Conservation (phyloP, 768 basidiomycete genomes). For the Tulasnella sp. region DNA sequence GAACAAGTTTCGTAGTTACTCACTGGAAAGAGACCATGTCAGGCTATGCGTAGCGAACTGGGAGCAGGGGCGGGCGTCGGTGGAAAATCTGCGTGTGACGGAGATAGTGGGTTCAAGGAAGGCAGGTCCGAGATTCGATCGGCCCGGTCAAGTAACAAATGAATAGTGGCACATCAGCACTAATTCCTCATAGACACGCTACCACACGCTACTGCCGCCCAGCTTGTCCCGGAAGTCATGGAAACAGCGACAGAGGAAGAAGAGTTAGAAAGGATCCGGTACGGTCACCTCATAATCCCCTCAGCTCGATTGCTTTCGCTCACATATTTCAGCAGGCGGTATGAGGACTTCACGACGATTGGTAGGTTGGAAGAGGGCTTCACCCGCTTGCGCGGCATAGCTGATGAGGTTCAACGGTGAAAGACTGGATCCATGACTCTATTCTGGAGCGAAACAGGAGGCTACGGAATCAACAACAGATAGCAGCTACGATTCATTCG, state of each 20-base stretch:
- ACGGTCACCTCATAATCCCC: constrained; percentile 17
- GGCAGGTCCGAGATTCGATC: background rate
- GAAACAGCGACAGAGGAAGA: constrained; percentile 34
- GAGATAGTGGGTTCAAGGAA: too few species aligned
- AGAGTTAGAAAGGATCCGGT: constrained; percentile 60
- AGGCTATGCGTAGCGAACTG: constrained; percentile 22
- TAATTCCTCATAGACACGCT: background rate
- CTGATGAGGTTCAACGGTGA: constrained; percentile 9
- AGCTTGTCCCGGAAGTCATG: background rate
- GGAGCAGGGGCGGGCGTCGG: background rate
- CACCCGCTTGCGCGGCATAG: constrained; percentile 18
- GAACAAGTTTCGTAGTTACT: constrained; percentile 26
- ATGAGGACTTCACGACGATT: constrained; percentile 92
- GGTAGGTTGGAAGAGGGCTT: constrained; percentile 38
- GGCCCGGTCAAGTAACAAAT: background rate
- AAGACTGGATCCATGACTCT: constrained; percentile 97
- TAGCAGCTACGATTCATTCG: constrained; percentile 35
- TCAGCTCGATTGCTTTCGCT: constrained; percentile 14
- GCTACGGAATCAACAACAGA: constrained; percentile 45
- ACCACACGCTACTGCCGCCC: background rate
- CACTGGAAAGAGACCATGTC: constrained; percentile 64
- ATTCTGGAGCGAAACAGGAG: constrained; percentile 78
- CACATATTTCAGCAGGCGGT: constrained; percentile 45
- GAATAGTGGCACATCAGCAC: background rate
- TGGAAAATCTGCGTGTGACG: constrained; percentile 10